Percentiles rank a stretch among this genome's conserved stretches.
Evolutionary conservation across 768 basidiomycete genomes (phyloP).

Genomic region (Termitomyces titanicus): DNA sequence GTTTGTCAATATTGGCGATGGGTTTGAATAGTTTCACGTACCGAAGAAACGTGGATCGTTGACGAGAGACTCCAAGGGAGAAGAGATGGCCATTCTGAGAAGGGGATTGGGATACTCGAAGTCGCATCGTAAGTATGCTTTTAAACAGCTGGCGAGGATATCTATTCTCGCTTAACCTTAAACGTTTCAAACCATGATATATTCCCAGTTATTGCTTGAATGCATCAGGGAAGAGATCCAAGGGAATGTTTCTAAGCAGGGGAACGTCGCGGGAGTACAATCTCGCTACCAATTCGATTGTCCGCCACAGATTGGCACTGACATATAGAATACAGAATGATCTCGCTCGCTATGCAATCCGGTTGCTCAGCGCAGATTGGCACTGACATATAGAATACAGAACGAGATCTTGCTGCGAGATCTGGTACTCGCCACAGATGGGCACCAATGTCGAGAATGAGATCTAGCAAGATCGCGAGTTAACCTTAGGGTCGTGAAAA

Average conservation of each 20-base stretch:
- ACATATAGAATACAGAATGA: background rate
- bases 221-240: conserved; percentile 4
- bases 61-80: conserved; percentile 12
- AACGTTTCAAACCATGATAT: conserved; percentile 1
- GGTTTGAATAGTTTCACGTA: background rate
- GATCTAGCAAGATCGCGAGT: background rate
- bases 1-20: background rate
- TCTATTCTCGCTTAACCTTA: conserved; percentile 1
- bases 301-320: conserved; percentile 8
- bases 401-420: background rate
- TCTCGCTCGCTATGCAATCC: background rate
- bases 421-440: background rate
- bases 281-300: background rate
- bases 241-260: background rate
- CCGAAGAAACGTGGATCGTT: conserved; percentile 15
- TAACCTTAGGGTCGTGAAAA: background rate
- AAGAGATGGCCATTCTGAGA: conserved; percentile 10
- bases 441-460: background rate
- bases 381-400: background rate
- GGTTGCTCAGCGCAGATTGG: background rate
- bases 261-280: background rate
- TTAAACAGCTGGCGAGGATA: conserved; percentile 1
- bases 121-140: background rate
- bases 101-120: background rate
- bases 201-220: conserved; percentile 5